Conservation (phyloP, 768 basidiomycete species). For the Lyophyllum decastes region DNA sequence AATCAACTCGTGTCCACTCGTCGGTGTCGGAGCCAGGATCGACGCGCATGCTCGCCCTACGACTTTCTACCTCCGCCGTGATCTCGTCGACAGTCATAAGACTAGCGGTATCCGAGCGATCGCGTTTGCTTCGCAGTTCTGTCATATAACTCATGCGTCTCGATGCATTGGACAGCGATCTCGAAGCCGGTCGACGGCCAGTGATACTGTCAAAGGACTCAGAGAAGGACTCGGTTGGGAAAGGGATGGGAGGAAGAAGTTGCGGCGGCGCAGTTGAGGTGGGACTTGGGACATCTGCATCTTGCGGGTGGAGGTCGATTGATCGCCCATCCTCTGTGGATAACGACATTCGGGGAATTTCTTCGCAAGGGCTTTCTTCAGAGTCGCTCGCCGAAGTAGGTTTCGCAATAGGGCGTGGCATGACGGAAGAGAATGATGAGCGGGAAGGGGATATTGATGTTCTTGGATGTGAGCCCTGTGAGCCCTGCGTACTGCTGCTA, state of each 20-base stretch:
- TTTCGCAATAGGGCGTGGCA: conserved; percentile 43
- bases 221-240: conserved; percentile 77
- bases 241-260: conserved; percentile 75
- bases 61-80: conserved; percentile 89
- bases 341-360: conserved; percentile 72
- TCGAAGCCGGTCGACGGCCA: conserved; percentile 38
- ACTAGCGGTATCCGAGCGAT: conserved; percentile 86
- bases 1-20: conserved; percentile 76
- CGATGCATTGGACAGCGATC: conserved; percentile 50
- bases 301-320: conserved; percentile 59
- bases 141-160: conserved; percentile 81
- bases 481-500: conserved; percentile 63
- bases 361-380: conserved; percentile 34
- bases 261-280: conserved; percentile 44
- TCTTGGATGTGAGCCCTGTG: conserved; percentile 47
- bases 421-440: conserved; percentile 49
- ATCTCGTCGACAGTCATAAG: conserved; percentile 97
- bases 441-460: conserved; percentile 45
- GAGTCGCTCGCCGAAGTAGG: conserved; percentile 22
- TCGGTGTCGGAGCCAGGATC: conserved; percentile 51
- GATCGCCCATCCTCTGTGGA: conserved; percentile 74
- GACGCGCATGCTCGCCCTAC: conserved; percentile 51
- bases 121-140: conserved; percentile 78
- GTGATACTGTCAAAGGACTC: conserved; percentile 71
- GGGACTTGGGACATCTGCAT: conserved; percentile 22